Base-by-base conservation (phyloP, 2,329 filamentous ascomycete species). In the Dactylellina cionopaga region DNA sequence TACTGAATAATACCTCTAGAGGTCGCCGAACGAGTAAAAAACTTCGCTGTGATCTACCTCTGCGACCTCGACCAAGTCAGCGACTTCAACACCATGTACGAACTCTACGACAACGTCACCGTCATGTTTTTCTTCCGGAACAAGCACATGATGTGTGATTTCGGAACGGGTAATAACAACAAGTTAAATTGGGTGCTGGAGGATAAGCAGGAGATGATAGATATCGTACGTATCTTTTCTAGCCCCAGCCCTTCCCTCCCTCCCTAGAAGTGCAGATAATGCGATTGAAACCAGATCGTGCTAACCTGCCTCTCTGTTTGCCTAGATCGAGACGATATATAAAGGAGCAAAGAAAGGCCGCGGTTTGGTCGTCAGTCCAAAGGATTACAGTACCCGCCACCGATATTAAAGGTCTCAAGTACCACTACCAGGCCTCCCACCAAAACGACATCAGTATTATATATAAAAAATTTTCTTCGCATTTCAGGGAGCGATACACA, bases 81-180 rank as follows among this genome's bases (percentile, higher is more conserved):
- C 64, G 92, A 96, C 80, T 97, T 96, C 84, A 97, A 95, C 80
- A 88, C 90, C 78, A 98, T 98, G 94, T 85, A 83, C 77, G 86
- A 92, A 79, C 84, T 93, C 4, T 93, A 95, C 83, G 91, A 99
- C 79, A 89, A 92, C 0, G 92, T 93, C 83, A 96, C 95, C 2
- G 89, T 98, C 81, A 97, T 97, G 91, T 96, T 92, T 84, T 96
- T 96, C 85, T 96, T 93, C 84, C 88, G 94, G 74, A 99, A 99
- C 81, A 99, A 99, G 81, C 92, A 97, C 82, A 98, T 98, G 88
- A 96, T 96, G 91, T 92, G 91, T 80, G 94, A 98, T 86, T 92
- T 97, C 77, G 94, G 94, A 47, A 99, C 95, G 1, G 95, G 95
- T 75, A 96, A 99, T 83, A 99, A 99, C 82, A 99, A 99, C 81